Evolutionary conservation across 2,329 filamentous ascomycete species (phyloP), one percentile per base, ranked within the genome.

Genomic region (Fusarium pininemorale): DNA sequence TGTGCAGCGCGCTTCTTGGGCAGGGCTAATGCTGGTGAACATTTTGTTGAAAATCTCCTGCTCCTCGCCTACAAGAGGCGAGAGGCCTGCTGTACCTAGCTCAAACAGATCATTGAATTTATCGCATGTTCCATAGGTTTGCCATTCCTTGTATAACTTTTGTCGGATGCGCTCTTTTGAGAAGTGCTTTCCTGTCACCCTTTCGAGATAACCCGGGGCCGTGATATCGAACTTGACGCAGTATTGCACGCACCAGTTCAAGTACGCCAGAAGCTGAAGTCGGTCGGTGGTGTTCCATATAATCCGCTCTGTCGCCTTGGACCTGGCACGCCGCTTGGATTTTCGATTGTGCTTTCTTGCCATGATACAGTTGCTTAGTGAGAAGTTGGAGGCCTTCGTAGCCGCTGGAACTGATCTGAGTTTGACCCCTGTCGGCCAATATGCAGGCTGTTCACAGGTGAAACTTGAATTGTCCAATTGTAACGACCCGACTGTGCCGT

Each of bases 11-110:
- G 7, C 20, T 16, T 0, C 32, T 1, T 13, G 7, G 5, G 9
- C 6, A 26, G 26, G 35, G 9, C 1, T 20, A 0, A 60, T 24
- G 6, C 22, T 3, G 10, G 26, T 2, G 12, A 22, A 0, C 0
- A 60, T 60, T 7, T 18, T 0, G 0, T 60, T 0, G 13, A 51
- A 39, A 22, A 0, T 4, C 30, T 45, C 15, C 7, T n/a, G 37
- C 2, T 60, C 57, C 6, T 60, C 13, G 4, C 4, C 26, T 4
- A 3, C 6, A 1, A 32, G 8, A 12, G 45, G 9, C 7, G 24
- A 24, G 24, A 60, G 45, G 3, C 35, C 37, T 0, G 37, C 28
- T 22, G 37, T 61, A 0, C 57, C 57, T 4, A 1, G 1, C 6
- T 16, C 22, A 5, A 41, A 61, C 6, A 61, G n/a, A 6, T 61